Evolutionary conservation across 495 filamentous ascomycete species (phyloP), one percentile per base, ranked within the genome.

Genomic region (Tuber brumale): DNA sequence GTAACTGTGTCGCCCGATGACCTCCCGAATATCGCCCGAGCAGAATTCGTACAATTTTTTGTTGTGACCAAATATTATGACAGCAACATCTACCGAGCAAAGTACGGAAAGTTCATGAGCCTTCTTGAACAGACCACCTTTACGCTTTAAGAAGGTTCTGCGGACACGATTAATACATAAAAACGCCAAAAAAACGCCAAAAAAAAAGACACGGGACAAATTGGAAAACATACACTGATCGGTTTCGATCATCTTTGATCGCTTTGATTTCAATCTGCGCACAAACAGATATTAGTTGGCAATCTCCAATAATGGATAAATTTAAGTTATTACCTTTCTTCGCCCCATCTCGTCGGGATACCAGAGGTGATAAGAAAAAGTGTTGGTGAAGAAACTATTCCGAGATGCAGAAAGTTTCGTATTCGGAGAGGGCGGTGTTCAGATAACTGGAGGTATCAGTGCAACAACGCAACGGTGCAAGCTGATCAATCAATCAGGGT

Each of bases 81-180:
- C 95, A 41, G 96, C 95, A 79, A 99, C 95, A 85, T 99, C 96
- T 81, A 99, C 95, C 70, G 93, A 97, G 84, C 95, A 99, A 77
- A 99, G 90, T 66, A 98, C 95, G 76, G 95, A 97, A 39, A 99
- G 89, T 88, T 99, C 95, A 86, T 99, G 93, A 74, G 95, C 95
- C 88, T 99, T 99, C 89, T 99, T 99, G 89, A 99, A 98, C 39
- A 99, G 88, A 81, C 95, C 95, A 80, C 95, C 95, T 86, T 99
- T 99, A 85, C 95, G 92, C 87, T 99, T 99, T 74, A 99, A 87
- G 84, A 99, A 99, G 45, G 95, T 99, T 75, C 96, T 97, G 83
- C 73, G 74, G 73, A 69, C 69, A 75, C 10, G 19, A 72, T 82
- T 42, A 83, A 45, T 70, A 74, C 71, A n/a, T 69, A 8, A 35